Evolutionary conservation across 2,329 filamentous ascomycete genomes (phyloP), one percentile per base, ranked within the genome.

Genomic region (Neofusicoccum sp.): DNA sequence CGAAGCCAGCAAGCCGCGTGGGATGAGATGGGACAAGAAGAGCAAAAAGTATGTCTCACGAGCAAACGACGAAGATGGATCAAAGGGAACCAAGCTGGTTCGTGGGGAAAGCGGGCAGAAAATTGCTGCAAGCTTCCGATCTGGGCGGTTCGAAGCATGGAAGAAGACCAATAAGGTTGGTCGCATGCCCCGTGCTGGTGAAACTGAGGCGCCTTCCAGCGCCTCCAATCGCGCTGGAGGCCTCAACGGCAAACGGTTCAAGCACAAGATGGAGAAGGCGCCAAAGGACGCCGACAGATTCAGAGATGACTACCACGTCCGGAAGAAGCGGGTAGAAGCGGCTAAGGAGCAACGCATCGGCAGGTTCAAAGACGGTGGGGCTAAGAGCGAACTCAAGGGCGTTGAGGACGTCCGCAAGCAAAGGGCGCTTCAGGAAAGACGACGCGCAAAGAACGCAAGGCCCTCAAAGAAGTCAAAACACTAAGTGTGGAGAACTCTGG

Each of bases 21-120:
- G 86, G 50, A 89, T 97, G 88, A 89, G 95, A 68, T 99, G 95
- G 95, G 95, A 99, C 81, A 94, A 96, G 81, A 96, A 97, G 78
- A 87, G 88, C 72, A 96, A 91, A 79, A 98, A 97, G 79, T 99
- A 98, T 79, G 94, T 99, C 39, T 84, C 91, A 11, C 87, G 91
- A 39, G 88, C 88, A 70, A 98, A 99, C 82, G 95, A 99, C 79
- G 91, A 96, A 70, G 96, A 99, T 79, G 95, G 95, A 43, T 96
- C 87, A 34, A 88, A 87, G 71, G 85, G 85, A 39, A 74, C 74
- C 11, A 89, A 88, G 73, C 89, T 97, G 80, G 89, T 97, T 63
- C 85, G 87, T 66, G 93, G 95, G 71, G 95, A 99, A 80, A 92
- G 87, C 72, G 95, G 95, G 61, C 92, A 94, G 81, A 98, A 97